A percentile compares a stretch with the other conserved stretches of the same genome.
These are phyloP conservation scores for Brassica carinata DNA, from an alignment of 345 rosid species.

Conservation along the genomic window DNA sequence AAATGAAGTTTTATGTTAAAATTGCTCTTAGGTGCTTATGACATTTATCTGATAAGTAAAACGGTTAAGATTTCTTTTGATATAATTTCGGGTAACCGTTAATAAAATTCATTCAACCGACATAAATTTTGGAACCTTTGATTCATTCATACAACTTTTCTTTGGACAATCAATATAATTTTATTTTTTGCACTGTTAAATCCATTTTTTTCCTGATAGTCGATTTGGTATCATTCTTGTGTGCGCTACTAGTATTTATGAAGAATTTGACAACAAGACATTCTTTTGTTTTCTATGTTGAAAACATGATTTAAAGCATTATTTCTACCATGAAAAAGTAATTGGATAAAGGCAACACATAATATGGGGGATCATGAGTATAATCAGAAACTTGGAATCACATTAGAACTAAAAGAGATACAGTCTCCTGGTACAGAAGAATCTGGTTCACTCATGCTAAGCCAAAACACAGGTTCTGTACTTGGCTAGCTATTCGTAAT, in stretches of 20 bases:
- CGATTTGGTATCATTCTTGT: too few species aligned
- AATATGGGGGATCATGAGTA: constrained; percentile 21
- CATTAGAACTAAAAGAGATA: too few species aligned
- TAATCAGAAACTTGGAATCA: too few species aligned
- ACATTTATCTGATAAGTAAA: neutral
- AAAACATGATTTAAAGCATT: neutral
- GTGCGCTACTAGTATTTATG: too few species aligned
- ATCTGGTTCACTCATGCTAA: too few species aligned
- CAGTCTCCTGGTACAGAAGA: too few species aligned
- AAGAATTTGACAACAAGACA: too few species aligned
- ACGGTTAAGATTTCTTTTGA: neutral
- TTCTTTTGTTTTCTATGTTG: neutral
- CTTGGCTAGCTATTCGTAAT: too few species aligned
- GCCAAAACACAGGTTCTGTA: too few species aligned
- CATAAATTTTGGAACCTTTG: neutral
- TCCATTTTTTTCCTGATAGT: too few species aligned
- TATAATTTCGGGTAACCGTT: neutral
- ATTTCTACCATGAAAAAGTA: neutral
- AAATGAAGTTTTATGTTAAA: too few species aligned
- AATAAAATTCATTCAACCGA: neutral
- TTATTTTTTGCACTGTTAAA: too few species aligned
- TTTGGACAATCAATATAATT: neutral
- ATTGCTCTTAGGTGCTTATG: neutral
- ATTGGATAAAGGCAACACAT: constrained; percentile 24
- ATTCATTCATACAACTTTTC: neutral